These are phyloP conservation scores for Barbatosphaeria neglecta DNA, from an alignment of 495 filamentous ascomycete genomes.

Conservation along the genomic window DNA sequence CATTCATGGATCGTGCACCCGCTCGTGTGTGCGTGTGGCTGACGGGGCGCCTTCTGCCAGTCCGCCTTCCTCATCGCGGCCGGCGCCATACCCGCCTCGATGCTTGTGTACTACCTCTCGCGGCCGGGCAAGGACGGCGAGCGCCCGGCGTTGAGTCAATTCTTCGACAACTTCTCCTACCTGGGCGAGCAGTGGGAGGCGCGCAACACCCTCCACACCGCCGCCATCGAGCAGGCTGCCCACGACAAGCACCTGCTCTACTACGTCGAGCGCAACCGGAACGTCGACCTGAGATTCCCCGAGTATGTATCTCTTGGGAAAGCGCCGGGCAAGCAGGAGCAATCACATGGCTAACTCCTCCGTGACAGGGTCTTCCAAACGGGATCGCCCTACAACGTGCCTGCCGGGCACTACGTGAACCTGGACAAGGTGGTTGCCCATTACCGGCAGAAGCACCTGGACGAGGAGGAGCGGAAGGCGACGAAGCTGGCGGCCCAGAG, in stretches of 20 bases:
- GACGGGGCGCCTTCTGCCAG: constrained; percentile 8
- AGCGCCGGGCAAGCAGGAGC: neutral
- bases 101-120: constrained; percentile 27
- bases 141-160: constrained; percentile 17
- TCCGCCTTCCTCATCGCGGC: constrained; percentile 26
- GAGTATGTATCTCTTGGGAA: constrained; percentile 26
- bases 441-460: constrained; percentile 32
- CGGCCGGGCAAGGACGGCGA: constrained; percentile 32
- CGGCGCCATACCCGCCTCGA: constrained; percentile 17
- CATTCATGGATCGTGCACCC: no score
- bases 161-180: constrained; percentile 21
- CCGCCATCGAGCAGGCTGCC: constrained; percentile 33
- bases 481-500: constrained; percentile 24
- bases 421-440: constrained; percentile 35
- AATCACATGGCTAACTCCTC: constrained; percentile 4
- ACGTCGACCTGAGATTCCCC: constrained; percentile 31
- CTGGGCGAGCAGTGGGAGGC: constrained; percentile 25
- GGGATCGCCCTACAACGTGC: constrained; percentile 31
- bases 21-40: neutral
- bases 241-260: constrained; percentile 34
- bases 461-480: constrained; percentile 33
- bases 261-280: constrained; percentile 15
- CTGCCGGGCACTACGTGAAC: constrained; percentile 30
- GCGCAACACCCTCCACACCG: constrained; percentile 28
- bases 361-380: constrained; percentile 28